These are phyloP conservation scores for Aspergillus udagawae DNA, from an alignment of 2,329 filamentous ascomycete genomes.

Conservation along the genomic window DNA sequence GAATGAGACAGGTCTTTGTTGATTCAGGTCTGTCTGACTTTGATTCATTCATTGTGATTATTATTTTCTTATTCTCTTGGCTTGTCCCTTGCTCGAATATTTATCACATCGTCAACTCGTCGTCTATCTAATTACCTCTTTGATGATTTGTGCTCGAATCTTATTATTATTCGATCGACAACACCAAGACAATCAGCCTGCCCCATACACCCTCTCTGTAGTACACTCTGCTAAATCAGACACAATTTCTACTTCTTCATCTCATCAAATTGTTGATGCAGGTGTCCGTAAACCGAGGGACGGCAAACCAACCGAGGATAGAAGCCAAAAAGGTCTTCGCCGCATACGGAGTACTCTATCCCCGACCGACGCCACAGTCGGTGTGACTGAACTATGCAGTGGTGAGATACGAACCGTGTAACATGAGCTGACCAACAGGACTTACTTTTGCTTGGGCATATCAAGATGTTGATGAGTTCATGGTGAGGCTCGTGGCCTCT, in stretches of 20 bases:
- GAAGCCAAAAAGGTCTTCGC: neutral
- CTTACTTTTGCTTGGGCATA: neutral
- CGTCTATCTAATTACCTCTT: too few relatives aligned
- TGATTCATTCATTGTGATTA: neutral
- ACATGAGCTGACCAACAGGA: neutral
- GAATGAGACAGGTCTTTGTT: neutral
- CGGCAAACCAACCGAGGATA: neutral
- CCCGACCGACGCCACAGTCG: neutral
- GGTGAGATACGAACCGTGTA: neutral
- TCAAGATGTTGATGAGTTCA: neutral
- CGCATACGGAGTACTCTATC: neutral
- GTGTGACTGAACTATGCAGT: neutral
- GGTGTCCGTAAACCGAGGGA: neutral
- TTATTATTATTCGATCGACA: neutral
- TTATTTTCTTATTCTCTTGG: neutral
- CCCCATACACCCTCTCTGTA: neutral
- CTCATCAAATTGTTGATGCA: neutral
- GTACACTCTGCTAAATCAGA: neutral
- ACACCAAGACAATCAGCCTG: neutral
- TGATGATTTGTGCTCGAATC: neutral
- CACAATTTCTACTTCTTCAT: too few relatives aligned
- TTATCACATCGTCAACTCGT: neutral
- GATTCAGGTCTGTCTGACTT: neutral
- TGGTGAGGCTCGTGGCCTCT: neutral
- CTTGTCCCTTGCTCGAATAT: neutral